Base-by-base conservation (phyloP, 1,284 basidiomycete species). In the Garcileccinum viscosum region DNA sequence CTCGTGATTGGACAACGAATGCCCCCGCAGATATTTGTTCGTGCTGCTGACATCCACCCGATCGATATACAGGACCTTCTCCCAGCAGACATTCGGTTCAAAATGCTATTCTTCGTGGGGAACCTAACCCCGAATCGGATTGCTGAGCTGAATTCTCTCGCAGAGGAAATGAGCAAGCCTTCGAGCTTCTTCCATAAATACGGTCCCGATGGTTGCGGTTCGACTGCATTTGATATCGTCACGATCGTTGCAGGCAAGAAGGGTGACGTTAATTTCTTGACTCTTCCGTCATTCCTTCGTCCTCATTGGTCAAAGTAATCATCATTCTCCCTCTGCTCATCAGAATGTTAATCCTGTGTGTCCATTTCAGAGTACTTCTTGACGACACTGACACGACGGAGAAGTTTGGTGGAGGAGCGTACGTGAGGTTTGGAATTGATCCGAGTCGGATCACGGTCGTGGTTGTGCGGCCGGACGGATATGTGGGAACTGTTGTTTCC, bases 61-160 rank as follows among this genome's bases (percentile, higher is more conserved):
- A 81, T 87, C 64, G 87, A 93, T 69, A 82, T 95, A 35, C 92
- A 93, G 66, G 89, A 93, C 71, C 77, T 91, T 58, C 80, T 92
- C 47, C 89, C 88, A 5, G 85, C 91, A 22, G 90, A 94, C 74
- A 84, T 84, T 8, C 87, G 89, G 14, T 93, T 92, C 85, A 91
- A 93, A 74, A 67, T 94, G 22, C 81, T 94, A 44, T 81, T 93
- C 9, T 93, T 93, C 78, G 81, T 85, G 0, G 93, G 93, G 11
- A 83, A 89, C 69, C 78, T 86, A 8, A 80, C 80, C 8, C 73
- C 85, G 53, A 32, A 56, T 12, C 86, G 88, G 66, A 78, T 81
- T 8, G 72, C 73, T 37, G 82, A 82, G 67, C 74, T 90, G 6
- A 73, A 82, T 15, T 67, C 72, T 17, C 79, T 89, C 53, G 87